These are phyloP conservation scores for Lactarius hatsudake DNA, from an alignment of 768 basidiomycete species.

Conservation along the genomic window DNA sequence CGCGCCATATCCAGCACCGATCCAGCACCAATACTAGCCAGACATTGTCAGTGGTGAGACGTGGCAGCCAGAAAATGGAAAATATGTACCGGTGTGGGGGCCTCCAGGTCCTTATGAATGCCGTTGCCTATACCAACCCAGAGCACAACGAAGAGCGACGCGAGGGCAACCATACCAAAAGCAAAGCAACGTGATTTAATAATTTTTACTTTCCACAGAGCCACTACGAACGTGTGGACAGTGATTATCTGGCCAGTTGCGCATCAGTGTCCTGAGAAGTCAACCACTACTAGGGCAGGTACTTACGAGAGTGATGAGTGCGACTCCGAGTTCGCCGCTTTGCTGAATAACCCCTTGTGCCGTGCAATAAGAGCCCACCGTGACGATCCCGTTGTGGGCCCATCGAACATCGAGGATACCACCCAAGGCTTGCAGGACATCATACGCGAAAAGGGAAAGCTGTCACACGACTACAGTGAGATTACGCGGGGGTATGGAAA, in stretches of 20 bases:
- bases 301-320: constrained; percentile 42
- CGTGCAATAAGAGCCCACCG: constrained; percentile 37
- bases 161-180: constrained; percentile 13
- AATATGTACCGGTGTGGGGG: constrained; percentile 33
- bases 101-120: constrained; percentile 29
- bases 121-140: constrained; percentile 39
- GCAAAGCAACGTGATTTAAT: constrained; percentile 32
- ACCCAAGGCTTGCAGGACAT: constrained; percentile 41
- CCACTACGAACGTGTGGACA: constrained; percentile 40
- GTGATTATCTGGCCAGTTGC: constrained; percentile 33
- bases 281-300: not conserved
- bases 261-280: constrained; percentile 27
- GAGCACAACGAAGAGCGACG: constrained; percentile 29
- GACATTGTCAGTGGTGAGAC: too few relatives aligned
- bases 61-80: not conserved
- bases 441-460: constrained; percentile 33
- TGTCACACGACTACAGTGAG: constrained; percentile 27
- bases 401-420: constrained; percentile 40
- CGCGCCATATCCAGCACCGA: too few relatives aligned
- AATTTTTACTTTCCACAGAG: constrained; percentile 36
- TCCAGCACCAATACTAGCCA: too few relatives aligned
- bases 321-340: constrained; percentile 42
- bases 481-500: not conserved
- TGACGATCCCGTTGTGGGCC: constrained; percentile 37
- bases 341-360: constrained; percentile 43